Base-by-base conservation (phyloP, 1,139 yeast species). In the Hemisphaericaspora xylofermentans region DNA sequence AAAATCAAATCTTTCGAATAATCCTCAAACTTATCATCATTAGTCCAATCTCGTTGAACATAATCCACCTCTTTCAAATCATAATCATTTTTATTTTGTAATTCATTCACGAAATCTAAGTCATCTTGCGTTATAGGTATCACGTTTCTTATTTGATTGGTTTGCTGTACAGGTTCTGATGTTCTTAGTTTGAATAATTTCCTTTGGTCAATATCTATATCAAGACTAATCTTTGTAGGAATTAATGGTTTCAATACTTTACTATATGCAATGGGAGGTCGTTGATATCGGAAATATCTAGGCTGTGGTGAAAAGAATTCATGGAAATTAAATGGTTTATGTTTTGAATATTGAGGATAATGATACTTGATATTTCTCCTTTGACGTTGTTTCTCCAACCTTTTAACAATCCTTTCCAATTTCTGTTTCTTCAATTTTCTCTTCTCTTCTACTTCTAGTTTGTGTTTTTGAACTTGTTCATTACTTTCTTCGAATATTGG, bases 261-360 rank as follows among this genome's bases (percentile, higher is more conserved):
- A n/a, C 65, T 58, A 6, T 54, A 52, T 13, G 78, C 65, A 12
- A 71, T 63, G 1, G 71, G 69, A 0, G 88, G 86, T 26, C 68
- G 65, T 25, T 80, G 78, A 41, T 72, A 78, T 27, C 66, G 64
- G 49, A 76, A 77, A 43, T 71, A 75, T 24, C 68, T 62, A 0
- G 91, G 86, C 18, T 74, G 71, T 2, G 88, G 81, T 4, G 84
- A 79, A 53, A 84, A 85, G 37, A 86, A 66, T 6, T 78, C 61
- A 57, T 84, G 88, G 74, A 84, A 80, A 51, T 81, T 78, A 53
- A 84, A 68, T 1, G 84, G 76, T 36, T 74, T 70, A 30, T 78
- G 72, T 13, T 67, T 68, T 38, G 72, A 68, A 57, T 83, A 88
- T 2, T 77, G 71, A 0, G 96, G 95, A 54, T 75, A 87, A 53